phyloP scores from a whole-genome alignment of 2,329 filamentous ascomycete species.

The Cladorrhinum sp. region DNA sequence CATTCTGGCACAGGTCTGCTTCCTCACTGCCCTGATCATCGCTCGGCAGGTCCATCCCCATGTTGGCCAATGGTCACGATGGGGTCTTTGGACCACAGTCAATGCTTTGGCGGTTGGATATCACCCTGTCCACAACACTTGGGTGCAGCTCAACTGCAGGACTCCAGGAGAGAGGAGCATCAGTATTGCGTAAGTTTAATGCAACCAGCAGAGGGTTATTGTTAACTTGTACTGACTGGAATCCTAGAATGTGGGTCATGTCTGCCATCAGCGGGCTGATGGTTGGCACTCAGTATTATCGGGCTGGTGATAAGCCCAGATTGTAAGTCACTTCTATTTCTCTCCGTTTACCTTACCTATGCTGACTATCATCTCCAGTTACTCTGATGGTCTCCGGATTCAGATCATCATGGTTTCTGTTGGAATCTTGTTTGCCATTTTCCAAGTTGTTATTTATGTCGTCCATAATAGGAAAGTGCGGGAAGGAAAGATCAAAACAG shows the following conservation, averaged over 20 bases:
- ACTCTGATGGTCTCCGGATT: conserved; percentile 13
- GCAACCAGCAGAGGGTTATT: neutral
- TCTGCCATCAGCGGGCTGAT: conserved; percentile 29
- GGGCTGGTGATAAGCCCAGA: conserved; percentile 21
- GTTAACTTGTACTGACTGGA: neutral
- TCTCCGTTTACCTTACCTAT: neutral
- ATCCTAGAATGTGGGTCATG: conserved; percentile 24
- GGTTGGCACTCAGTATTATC: conserved; percentile 29
- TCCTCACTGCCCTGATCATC: conserved; percentile 44
- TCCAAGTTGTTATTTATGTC: conserved; percentile 14
- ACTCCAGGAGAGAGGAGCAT: conserved; percentile 47
- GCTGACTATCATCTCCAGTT: conserved; percentile 6
- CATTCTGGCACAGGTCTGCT: conserved; percentile 31
- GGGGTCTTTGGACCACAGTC: conserved; percentile 50
- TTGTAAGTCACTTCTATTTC: conserved; percentile 12
- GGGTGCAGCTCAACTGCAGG: conserved; percentile 51
- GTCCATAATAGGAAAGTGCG: conserved; percentile 14
- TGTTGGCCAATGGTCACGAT: conserved; percentile 47
- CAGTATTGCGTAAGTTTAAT: conserved; percentile 41
- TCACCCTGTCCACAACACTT: conserved; percentile 52
- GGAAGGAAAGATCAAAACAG: neutral
- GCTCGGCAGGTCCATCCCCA: conserved; percentile 40
- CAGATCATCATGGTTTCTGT: conserved; percentile 19
- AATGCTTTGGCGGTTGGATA: conserved; percentile 52
- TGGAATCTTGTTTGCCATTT: conserved; percentile 11